Percentiles rank a stretch among this genome's conserved stretches.
Conservation (phyloP, 257 asterid species). For the Fraxinus americana region DNA sequence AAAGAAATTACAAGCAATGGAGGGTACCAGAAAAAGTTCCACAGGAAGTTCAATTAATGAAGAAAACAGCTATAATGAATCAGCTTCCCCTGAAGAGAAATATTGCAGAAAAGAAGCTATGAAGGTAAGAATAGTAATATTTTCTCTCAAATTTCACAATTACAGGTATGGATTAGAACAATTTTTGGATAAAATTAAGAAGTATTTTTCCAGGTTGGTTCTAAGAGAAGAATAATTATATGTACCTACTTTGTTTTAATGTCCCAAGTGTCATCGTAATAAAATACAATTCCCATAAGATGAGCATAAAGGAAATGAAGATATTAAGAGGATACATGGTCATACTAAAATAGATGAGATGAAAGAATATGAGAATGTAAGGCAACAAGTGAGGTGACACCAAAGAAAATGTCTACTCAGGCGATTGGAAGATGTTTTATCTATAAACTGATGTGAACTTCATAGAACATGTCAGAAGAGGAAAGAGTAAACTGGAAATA, state of each 20-base stretch:
- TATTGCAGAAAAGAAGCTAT: slow-evolving; percentile 16
- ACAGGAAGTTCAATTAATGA: slow-evolving; percentile 26
- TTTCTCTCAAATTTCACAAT: not conserved
- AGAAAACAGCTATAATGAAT: slow-evolving; percentile 22
- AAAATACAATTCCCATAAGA: not conserved
- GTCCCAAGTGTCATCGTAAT: not conserved
- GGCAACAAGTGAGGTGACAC: not conserved
- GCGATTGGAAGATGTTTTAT: not conserved
- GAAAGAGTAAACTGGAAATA: not conserved
- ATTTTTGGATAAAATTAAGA: not conserved
- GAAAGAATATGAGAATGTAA: not conserved
- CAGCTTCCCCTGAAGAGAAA: not conserved
- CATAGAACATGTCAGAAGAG: not conserved
- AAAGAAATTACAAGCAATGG: slow-evolving; percentile 28
- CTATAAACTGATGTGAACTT: not conserved
- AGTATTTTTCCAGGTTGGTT: not conserved
- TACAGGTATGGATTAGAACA: not conserved
- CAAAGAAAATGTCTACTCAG: not conserved
- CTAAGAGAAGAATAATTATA: not conserved
- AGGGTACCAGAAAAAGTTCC: slow-evolving; percentile 21
- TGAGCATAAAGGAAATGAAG: not conserved
- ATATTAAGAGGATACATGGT: not conserved
- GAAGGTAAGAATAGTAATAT: slow-evolving; percentile 24
- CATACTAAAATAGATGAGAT: not conserved
- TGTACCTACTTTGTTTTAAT: not conserved